Percentiles rank a stretch among this genome's conserved stretches.
These are phyloP conservation scores for Monosporascus cannonballus DNA, from an alignment of 2,329 filamentous ascomycete genomes.

Conservation along the genomic window DNA sequence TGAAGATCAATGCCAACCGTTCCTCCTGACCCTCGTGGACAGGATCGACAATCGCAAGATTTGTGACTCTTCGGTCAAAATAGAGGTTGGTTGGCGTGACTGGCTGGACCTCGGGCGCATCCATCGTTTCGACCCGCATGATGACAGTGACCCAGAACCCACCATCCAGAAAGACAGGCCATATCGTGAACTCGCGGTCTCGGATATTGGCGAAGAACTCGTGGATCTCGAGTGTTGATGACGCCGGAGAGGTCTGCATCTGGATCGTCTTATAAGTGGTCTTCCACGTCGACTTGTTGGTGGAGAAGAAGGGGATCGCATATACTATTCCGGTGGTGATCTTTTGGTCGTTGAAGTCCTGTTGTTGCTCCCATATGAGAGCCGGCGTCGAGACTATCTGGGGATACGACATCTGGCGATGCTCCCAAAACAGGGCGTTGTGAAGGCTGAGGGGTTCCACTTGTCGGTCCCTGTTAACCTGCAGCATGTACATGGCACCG, in stretches of 20 bases:
- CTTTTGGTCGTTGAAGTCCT: neutral
- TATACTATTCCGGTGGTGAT: neutral
- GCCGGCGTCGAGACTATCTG: slow-evolving; percentile 15
- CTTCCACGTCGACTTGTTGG: slow-evolving; percentile 1
- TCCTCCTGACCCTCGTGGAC: neutral
- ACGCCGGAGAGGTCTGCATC: neutral
- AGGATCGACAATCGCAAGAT: slow-evolving; percentile 16
- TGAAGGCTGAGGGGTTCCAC: slow-evolving; percentile 10
- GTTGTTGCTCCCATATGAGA: neutral
- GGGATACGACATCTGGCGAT: slow-evolving; percentile 9
- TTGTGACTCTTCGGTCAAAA: slow-evolving; percentile 10
- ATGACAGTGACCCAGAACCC: slow-evolving; percentile 16
- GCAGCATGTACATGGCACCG: slow-evolving; percentile 15
- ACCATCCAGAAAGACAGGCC: slow-evolving; percentile 10
- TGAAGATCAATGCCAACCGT: slow-evolving; percentile 3
- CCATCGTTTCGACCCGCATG: slow-evolving; percentile 3
- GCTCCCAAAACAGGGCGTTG: slow-evolving; percentile 21
- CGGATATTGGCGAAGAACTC: slow-evolving; percentile 16
- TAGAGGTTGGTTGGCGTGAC: neutral
- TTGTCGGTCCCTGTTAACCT: slow-evolving; percentile 9
- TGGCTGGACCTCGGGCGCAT: neutral
- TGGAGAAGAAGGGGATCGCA: slow-evolving; percentile 8
- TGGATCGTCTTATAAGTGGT: slow-evolving; percentile 4
- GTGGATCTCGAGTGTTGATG: slow-evolving; percentile 4
- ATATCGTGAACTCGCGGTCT: slow-evolving; percentile 14